Percentiles rank a stretch among this genome's conserved stretches.
Evolutionary conservation across 257 asterid genomes (phyloP).

Genomic region (Apocynum venetum): DNA sequence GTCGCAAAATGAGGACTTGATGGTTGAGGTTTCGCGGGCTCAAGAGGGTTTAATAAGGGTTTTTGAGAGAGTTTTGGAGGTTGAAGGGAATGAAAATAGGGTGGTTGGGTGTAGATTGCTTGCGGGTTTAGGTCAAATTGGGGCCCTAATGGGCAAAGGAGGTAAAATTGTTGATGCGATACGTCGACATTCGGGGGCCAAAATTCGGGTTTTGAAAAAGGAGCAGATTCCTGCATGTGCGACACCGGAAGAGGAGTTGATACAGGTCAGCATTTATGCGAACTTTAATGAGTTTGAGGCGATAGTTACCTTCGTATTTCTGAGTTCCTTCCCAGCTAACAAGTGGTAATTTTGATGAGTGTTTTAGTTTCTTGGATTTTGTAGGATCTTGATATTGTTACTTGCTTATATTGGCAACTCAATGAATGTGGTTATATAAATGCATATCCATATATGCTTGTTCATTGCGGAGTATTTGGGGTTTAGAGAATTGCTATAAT

Average conservation of each 20-base stretch:
- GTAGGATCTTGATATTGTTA: background rate
- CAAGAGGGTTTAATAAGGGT: constrained; percentile 56
- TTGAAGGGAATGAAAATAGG: constrained; percentile 35
- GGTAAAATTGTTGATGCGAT: constrained; percentile 40
- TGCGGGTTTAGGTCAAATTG: constrained; percentile 36
- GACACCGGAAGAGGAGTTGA: constrained; percentile 41
- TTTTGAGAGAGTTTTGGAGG: constrained; percentile 54
- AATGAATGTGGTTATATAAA: background rate
- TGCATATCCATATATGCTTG: background rate
- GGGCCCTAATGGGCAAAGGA: constrained; percentile 52
- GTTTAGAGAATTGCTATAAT: background rate
- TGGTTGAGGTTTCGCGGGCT: constrained; percentile 40
- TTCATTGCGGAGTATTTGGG: background rate
- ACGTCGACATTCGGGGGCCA: constrained; percentile 42
- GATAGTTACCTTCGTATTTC: no score
- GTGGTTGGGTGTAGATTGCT: constrained; percentile 42
- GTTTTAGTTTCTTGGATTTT: background rate
- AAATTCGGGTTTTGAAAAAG: constrained; percentile 38
- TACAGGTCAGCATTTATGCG: constrained; percentile 38
- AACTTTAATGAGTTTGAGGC: background rate
- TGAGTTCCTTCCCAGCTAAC: background rate
- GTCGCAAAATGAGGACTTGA: constrained; percentile 13
- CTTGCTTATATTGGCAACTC: background rate
- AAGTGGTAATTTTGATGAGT: background rate
- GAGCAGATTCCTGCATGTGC: constrained; percentile 52